Conservation (phyloP, 805 yeast genomes). For the Citeromyces matritensis region DNA sequence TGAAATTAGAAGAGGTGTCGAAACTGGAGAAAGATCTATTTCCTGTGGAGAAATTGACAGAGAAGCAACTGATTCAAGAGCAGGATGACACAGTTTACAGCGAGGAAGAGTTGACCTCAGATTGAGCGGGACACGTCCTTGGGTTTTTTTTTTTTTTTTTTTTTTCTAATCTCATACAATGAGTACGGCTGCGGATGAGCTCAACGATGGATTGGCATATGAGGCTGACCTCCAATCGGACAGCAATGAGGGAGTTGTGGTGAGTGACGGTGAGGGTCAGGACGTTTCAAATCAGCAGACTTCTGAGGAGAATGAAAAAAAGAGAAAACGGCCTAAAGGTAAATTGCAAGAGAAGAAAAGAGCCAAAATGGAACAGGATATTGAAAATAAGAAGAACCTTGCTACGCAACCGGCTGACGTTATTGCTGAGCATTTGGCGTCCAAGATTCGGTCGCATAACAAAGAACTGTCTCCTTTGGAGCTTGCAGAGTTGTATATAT, state of each 20-base stretch:
- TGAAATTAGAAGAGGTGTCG: no score
- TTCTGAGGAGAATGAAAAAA: conserved; percentile 9
- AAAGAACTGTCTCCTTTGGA: conserved; percentile 66
- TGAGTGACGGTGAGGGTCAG: conserved; percentile 14
- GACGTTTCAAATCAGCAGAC: conserved; percentile 12
- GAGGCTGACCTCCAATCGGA: conserved; percentile 24
- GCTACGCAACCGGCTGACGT: conserved; percentile 40
- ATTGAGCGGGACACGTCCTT: no score
- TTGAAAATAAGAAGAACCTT: conserved; percentile 36
- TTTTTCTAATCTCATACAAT: no score
- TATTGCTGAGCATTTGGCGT: conserved; percentile 55
- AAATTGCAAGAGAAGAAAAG: conserved; percentile 51
- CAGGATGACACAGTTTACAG: no score
- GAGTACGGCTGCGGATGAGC: conserved; percentile 40
- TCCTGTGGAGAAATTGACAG: no score
- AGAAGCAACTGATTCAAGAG: no score
- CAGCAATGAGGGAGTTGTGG: conserved; percentile 21
- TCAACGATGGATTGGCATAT: conserved; percentile 68
- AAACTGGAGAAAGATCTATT: no score
- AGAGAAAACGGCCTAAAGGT: conserved; percentile 15
- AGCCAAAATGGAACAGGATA: conserved; percentile 51
- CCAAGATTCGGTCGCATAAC: conserved; percentile 39
- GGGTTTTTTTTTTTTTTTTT: no score
- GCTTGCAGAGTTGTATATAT: conserved; percentile 43
- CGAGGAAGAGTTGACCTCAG: no score